Conservation (phyloP, 495 filamentous ascomycete genomes). For the Podospora appendiculata region DNA sequence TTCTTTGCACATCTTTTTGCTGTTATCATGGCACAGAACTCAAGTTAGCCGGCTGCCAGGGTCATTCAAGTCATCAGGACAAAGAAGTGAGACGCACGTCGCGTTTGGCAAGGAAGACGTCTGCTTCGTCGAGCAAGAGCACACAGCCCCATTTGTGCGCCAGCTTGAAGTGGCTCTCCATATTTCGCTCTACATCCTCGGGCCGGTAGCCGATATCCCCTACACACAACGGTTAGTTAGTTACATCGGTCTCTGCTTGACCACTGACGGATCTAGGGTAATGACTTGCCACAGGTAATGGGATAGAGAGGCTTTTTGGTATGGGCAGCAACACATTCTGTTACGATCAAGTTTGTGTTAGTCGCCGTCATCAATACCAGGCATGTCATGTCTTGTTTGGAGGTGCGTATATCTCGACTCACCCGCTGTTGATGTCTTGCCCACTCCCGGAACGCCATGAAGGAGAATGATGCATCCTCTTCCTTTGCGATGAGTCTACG, state of each 20-base stretch:
- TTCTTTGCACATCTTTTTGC: constrained; percentile 34
- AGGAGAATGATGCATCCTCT: constrained; percentile 38
- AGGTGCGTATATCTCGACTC: background rate
- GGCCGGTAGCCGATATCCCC: constrained; percentile 13
- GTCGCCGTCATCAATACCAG: background rate
- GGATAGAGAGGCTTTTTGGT: constrained; percentile 15
- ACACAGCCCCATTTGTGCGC: constrained; percentile 42
- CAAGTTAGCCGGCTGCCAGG: too few relatives aligned
- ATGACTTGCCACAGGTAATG: constrained; percentile 15
- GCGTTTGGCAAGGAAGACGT: constrained; percentile 48
- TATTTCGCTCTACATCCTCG: constrained; percentile 30
- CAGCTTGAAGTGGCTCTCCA: constrained; percentile 32
- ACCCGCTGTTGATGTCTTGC: constrained; percentile 34
- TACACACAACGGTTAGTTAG: background rate
- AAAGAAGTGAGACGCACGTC: constrained; percentile 5
- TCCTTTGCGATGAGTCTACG: constrained; percentile 16
- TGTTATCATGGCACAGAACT: background rate
- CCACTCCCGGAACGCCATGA: constrained; percentile 37
- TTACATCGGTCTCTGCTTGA: too few relatives aligned
- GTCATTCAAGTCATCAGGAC: background rate
- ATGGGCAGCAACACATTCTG: constrained; percentile 14
- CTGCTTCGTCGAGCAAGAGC: constrained; percentile 33
- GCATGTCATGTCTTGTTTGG: background rate
- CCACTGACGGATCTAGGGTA: too few relatives aligned
- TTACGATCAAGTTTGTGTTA: background rate